Evolutionary conservation across 2,329 filamentous ascomycete species (phyloP), one percentile per base, ranked within the genome.

Genomic region (Cladosporium sp.): DNA sequence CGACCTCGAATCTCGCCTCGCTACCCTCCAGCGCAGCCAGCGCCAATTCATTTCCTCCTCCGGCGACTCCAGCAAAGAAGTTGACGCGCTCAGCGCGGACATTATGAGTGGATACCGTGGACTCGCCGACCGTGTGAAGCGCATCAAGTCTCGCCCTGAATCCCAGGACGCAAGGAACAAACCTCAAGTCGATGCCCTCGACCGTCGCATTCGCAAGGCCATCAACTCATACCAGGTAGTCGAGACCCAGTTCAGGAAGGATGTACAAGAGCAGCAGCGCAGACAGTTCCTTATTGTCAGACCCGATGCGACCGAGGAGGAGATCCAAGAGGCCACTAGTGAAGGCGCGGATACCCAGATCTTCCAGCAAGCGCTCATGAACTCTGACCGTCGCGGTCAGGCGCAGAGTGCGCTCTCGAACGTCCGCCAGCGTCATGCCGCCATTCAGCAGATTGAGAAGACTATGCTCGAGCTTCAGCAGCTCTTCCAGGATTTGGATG

Each of bases 401-500:
- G 91, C 92, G 49, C 89, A 90, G 69, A 87, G 89, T 43, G 92
- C 92, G 39, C 84, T 96, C 64, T 86, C 86, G 71, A 92, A 92
- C 70, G 92, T 96, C 39, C 86, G 90, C 77, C 88, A 91, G 74
- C 90, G 95, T 70, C 93, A 97, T 77, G 88, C 88, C 61, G 93
- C 91, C 49, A 91, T 99, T 71, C 87, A 93, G 79, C 94, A 96
- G 84, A 97, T 98, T 75, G 93, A 97, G 82, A 84, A 87, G 75
- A 91, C 96, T 76, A 91, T 98, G 86, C 88, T 91, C 13, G 91
- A 97, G 79, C 84, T 99, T 65, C 88, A 91, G 6, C 88, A 95
- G 78, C 83, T 98, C 63, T 96, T 97, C 86, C 87, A 93, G 76
- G 90, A 97, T 71, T 89, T 98, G 81, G 91, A 97, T 71, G 88